Evolutionary conservation across 176 grass and related monocot genomes (phyloP).

Genomic region (Calamus simplicifolius): DNA sequence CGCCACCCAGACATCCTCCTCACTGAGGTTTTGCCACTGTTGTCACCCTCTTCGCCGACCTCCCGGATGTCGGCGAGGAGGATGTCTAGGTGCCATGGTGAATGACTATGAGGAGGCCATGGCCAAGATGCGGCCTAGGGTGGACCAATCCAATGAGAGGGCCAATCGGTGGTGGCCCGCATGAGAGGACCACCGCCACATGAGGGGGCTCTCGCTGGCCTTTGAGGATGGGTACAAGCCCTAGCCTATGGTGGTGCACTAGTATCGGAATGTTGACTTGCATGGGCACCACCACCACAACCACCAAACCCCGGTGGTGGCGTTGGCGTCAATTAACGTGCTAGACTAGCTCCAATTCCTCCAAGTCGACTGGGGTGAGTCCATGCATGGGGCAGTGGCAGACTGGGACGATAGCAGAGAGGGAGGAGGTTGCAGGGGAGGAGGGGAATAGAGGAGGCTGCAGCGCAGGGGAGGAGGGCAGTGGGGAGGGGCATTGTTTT

Average conservation of each 20-base stretch:
- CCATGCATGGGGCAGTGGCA: background rate
- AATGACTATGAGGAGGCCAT: background rate
- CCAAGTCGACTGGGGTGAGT: background rate
- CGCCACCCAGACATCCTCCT: constrained; percentile 7
- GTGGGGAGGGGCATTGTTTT: too few relatives aligned
- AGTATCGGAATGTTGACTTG: too few relatives aligned
- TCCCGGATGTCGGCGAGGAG: constrained; percentile 16
- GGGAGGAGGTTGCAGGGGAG: too few relatives aligned
- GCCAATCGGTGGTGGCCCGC: background rate
- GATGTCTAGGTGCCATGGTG: background rate
- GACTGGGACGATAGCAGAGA: background rate
- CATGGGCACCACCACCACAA: too few relatives aligned
- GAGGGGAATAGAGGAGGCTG: too few relatives aligned
- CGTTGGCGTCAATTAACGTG: constrained; percentile 11
- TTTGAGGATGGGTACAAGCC: background rate
- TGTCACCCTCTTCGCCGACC: background rate
- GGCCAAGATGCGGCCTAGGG: background rate
- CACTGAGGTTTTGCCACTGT: too few relatives aligned
- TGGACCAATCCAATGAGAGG: too few relatives aligned
- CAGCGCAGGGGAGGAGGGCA: too few relatives aligned
- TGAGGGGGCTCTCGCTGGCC: constrained; percentile 4
- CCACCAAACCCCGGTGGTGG: background rate
- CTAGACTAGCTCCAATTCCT: background rate
- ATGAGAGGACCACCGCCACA: too few relatives aligned
- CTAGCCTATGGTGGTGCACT: background rate